Conservation (phyloP, 805 yeast genomes). For the Saturnispora saitoi region DNA sequence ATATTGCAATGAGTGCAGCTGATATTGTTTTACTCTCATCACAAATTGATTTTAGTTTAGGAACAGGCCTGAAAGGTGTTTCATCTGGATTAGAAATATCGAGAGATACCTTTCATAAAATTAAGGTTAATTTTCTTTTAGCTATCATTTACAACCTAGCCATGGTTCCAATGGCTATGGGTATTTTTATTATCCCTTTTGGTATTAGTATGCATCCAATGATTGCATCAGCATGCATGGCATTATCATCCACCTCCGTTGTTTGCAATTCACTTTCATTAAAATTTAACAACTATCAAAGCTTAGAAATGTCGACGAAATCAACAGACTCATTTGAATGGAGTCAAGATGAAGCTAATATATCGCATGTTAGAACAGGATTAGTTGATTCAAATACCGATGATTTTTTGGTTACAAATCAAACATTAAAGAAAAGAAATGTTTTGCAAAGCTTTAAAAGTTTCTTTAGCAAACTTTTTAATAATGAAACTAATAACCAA, state of each 20-base stretch:
- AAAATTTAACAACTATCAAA: conserved; percentile 46
- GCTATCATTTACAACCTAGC: conserved; percentile 75
- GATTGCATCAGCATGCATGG: conserved; percentile 90
- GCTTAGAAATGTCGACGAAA: not conserved
- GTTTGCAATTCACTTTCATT: conserved; percentile 69
- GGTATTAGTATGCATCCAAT: conserved; percentile 75
- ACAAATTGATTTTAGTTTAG: conserved; percentile 14
- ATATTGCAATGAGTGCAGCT: conserved; percentile 95
- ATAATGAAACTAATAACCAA: not conserved
- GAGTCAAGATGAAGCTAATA: not conserved
- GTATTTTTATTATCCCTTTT: conserved; percentile 68
- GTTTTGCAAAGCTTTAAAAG: not conserved
- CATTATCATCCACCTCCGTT: conserved; percentile 83
- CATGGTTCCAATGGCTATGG: conserved; percentile 93
- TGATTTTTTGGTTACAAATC: not conserved
- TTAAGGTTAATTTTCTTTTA: conserved; percentile 78
- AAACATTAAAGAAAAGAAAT: not conserved
- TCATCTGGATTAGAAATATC: conserved; percentile 61
- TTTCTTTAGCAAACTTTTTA: not conserved
- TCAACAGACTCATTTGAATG: not conserved
- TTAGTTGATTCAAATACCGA: conserved; percentile 1
- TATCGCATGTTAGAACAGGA: not conserved
- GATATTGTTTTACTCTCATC: conserved; percentile 69
- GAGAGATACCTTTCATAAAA: conserved; percentile 57
- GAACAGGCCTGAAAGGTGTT: conserved; percentile 32